A percentile compares a stretch with the other conserved stretches of the same genome.
These are phyloP conservation scores for Pseudogymnoascus sp. DNA, from an alignment of 2,329 filamentous ascomycete species.

Conservation along the genomic window DNA sequence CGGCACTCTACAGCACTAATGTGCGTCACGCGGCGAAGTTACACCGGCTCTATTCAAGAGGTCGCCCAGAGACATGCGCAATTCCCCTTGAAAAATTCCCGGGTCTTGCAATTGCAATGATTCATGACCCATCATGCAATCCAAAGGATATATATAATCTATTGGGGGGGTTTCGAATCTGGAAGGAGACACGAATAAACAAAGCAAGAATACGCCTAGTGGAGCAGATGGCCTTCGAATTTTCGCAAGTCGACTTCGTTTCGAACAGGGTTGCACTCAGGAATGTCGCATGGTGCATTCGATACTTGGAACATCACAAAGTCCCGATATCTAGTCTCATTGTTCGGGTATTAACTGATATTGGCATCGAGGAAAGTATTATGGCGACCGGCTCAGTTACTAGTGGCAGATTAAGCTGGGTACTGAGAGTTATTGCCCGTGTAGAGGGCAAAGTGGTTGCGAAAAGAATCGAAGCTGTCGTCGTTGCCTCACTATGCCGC, in stretches of 20 bases:
- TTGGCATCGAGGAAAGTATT: constrained; percentile 21
- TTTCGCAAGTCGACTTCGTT: constrained; percentile 17
- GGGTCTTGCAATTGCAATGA: constrained; percentile 7
- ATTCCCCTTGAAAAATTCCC: constrained; percentile 10
- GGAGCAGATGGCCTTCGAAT: constrained; percentile 23
- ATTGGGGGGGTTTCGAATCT: neutral
- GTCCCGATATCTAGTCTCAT: constrained; percentile 18
- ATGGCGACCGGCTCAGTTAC: constrained; percentile 16
- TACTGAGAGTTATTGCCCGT: constrained; percentile 17
- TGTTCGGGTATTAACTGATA: constrained; percentile 19
- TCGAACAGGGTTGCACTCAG: constrained; percentile 20
- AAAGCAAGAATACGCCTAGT: constrained; percentile 19
- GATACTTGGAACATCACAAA: constrained; percentile 20
- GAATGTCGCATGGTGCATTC: constrained; percentile 23
- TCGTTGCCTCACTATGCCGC: neutral
- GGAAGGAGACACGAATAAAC: constrained; percentile 12
- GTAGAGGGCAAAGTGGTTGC: constrained; percentile 19
- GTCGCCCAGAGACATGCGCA: neutral
- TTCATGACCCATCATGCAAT: neutral
- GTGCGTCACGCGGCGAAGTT: neutral
- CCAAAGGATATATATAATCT: constrained; percentile 9
- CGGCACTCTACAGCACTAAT: neutral
- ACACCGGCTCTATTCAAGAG: constrained; percentile 6
- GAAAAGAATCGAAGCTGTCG: neutral
- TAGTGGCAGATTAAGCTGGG: constrained; percentile 20